These are phyloP conservation scores for Tympanopsis confertula DNA, from an alignment of 2,329 filamentous ascomycete genomes.

Conservation along the genomic window DNA sequence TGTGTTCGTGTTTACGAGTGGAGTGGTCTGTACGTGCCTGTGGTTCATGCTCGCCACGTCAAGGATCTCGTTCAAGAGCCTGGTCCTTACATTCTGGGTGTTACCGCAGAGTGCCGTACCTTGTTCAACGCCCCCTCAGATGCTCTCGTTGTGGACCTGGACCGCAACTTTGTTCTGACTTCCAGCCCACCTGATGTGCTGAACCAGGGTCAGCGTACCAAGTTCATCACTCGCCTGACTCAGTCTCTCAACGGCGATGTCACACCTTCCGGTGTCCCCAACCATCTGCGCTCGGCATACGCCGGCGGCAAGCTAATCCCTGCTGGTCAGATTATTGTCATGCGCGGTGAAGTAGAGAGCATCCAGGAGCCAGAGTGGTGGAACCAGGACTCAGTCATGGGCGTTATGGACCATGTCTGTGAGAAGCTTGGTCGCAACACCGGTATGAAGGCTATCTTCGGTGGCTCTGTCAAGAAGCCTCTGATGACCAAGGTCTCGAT, in stretches of 20 bases:
- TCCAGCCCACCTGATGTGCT: constrained; percentile 87
- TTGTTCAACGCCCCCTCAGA: constrained; percentile 97
- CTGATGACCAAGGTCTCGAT: constrained; percentile 99
- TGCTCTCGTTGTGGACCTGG: constrained; percentile 88
- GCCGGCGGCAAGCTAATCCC: constrained; percentile 94
- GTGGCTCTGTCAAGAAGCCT: constrained; percentile 90
- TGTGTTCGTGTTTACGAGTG: constrained; percentile 96
- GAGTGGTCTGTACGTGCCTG: constrained; percentile 94
- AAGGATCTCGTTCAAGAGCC: constrained; percentile 94
- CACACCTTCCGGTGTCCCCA: constrained; percentile 80
- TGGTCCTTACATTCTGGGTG: constrained; percentile 90
- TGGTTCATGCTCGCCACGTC: constrained; percentile 90
- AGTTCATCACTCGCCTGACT: constrained; percentile 87
- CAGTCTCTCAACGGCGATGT: constrained; percentile 90
- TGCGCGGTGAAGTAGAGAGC: constrained; percentile 95
- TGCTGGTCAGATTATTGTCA: constrained; percentile 95
- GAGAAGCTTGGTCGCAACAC: constrained; percentile 96
- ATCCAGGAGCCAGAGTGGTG: constrained; percentile 96
- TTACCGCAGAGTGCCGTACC: constrained; percentile 88
- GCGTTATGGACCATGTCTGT: constrained; percentile 96
- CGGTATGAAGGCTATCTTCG: constrained; percentile 91
- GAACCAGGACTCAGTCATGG: constrained; percentile 93
- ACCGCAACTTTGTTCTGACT: constrained; percentile 95
- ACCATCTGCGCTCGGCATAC: constrained; percentile 88
- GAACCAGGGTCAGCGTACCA: constrained; percentile 74